phyloP scores from a whole-genome alignment of 2,329 filamentous ascomycete species.

The Botryotinia convoluta region DNA sequence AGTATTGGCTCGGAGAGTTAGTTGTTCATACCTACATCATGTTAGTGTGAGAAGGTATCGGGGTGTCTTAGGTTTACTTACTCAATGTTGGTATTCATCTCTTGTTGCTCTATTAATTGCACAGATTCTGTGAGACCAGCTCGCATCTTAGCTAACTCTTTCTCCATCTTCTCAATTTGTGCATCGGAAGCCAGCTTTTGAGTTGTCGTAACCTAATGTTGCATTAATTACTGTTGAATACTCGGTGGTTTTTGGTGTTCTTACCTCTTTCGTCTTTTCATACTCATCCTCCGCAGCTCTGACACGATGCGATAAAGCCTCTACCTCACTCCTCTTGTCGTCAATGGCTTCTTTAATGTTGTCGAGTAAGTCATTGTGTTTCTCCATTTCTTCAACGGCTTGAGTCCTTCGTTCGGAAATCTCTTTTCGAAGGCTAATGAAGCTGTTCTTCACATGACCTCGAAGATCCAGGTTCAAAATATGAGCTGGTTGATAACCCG shows the following conservation, averaged over 20 bases:
- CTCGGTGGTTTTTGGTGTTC: background rate
- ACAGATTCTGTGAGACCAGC: constrained; percentile 79
- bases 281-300: constrained; percentile 89
- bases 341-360: constrained; percentile 96
- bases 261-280: constrained; percentile 82
- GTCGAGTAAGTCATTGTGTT: constrained; percentile 89
- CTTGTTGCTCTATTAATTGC: constrained; percentile 86
- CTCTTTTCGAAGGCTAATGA: constrained; percentile 78
- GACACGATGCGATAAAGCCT: constrained; percentile 84
- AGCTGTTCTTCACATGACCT: constrained; percentile 74
- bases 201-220: constrained; percentile 60
- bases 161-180: constrained; percentile 98
- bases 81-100: constrained; percentile 97
- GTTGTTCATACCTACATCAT: constrained; percentile 73
- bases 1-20: constrained; percentile 78
- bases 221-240: constrained; percentile 21
- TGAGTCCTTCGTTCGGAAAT: constrained; percentile 83
- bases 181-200: constrained; percentile 87
- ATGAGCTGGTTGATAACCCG: constrained; percentile 86
- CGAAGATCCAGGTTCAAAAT: constrained; percentile 86
- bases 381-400: constrained; percentile 87
- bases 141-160: constrained; percentile 92
- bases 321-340: constrained; percentile 89
- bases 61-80: constrained; percentile 44
- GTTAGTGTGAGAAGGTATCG: constrained; percentile 23